Percentiles rank a stretch among this genome's conserved stretches.
Conservation (phyloP, 2,329 filamentous ascomycete genomes). For the Colletotrichum sp. region DNA sequence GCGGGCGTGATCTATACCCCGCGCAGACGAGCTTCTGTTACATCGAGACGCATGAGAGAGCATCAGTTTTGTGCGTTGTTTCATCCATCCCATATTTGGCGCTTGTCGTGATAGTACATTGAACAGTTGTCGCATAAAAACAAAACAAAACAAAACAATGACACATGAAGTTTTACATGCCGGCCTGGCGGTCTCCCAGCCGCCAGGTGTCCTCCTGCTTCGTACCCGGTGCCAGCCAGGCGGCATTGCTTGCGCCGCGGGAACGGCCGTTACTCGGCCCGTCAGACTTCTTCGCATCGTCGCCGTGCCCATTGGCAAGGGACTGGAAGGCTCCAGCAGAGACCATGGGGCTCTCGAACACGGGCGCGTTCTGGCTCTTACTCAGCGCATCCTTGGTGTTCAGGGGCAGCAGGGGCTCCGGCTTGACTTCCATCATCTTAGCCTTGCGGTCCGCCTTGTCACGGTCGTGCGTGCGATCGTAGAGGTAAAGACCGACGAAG, state of each 20-base stretch:
- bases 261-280: slow-evolving; percentile 44
- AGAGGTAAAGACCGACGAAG: slow-evolving; percentile 91
- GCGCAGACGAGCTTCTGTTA: not conserved
- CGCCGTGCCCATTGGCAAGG: slow-evolving; percentile 50
- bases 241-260: slow-evolving; percentile 51
- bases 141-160: not conserved
- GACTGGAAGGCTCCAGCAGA: slow-evolving; percentile 25
- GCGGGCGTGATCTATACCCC: not conserved
- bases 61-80: not conserved
- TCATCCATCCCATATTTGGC: not conserved
- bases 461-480: slow-evolving; percentile 89
- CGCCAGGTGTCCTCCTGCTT: slow-evolving; percentile 87
- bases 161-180: slow-evolving; percentile 22
- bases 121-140: not conserved
- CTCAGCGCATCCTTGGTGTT: slow-evolving; percentile 46
- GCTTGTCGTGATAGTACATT: slow-evolving; percentile 11
- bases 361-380: slow-evolving; percentile 30
- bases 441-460: slow-evolving; percentile 87
- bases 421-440: slow-evolving; percentile 62
- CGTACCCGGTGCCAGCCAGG: slow-evolving; percentile 81
- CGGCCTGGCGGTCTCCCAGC: slow-evolving; percentile 36
- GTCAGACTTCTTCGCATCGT: slow-evolving; percentile 64
- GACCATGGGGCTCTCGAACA: slow-evolving; percentile 43
- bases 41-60: not conserved
- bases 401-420: slow-evolving; percentile 70